phyloP scores from a whole-genome alignment of 139 green algal species.

The Bryopsis sp. region DNA sequence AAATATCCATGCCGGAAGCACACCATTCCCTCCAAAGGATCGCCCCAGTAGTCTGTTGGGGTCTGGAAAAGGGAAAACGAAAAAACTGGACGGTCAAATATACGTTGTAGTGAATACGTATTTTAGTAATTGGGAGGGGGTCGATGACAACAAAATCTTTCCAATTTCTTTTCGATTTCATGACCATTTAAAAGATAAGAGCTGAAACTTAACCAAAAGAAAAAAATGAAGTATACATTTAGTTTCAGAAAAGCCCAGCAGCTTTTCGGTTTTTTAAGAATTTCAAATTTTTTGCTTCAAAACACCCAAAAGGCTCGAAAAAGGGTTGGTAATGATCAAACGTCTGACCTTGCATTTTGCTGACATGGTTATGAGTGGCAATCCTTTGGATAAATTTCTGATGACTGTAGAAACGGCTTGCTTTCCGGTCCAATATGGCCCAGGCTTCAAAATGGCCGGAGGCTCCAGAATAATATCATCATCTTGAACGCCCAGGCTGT shows the following conservation, averaged over 20 bases:
- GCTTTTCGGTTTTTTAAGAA: too few relatives aligned
- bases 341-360: conserved; percentile 5
- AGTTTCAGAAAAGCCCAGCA: too few relatives aligned
- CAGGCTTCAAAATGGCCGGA: conserved; percentile 73
- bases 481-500: too few relatives aligned
- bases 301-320: too few relatives aligned
- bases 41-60: conserved; percentile 71
- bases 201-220: neutral
- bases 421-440: conserved; percentile 86
- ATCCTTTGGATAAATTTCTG: conserved; percentile 8
- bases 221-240: too few relatives aligned
- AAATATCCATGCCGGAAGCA: conserved; percentile 62
- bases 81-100: too few relatives aligned
- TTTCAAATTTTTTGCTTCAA: too few relatives aligned
- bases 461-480: conserved; percentile 34
- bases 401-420: conserved; percentile 42
- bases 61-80: conserved; percentile 31
- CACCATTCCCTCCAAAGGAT: conserved; percentile 54
- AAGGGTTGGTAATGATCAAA: neutral
- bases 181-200: neutral
- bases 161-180: too few relatives aligned
- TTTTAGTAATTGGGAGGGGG: too few relatives aligned
- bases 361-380: conserved; percentile 8
- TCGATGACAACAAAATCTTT: too few relatives aligned
- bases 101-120: neutral